Evolutionary conservation across 2,329 filamentous ascomycete species (phyloP), one percentile per base, ranked within the genome.

Genomic region (Aphanoascus verrucosus): DNA sequence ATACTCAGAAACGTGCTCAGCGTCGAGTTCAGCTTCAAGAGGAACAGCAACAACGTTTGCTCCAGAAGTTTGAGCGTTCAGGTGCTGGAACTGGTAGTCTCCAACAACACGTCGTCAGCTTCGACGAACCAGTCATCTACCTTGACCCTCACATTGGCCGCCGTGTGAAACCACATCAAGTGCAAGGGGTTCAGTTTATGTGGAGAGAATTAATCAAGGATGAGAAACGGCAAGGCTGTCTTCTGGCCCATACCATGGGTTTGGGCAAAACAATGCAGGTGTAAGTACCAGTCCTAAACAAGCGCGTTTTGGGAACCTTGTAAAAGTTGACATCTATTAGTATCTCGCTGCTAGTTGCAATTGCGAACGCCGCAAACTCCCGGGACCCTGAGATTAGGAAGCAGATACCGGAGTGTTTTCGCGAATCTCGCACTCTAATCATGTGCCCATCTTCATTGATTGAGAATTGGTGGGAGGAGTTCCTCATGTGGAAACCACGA

Each of bases 251-350:
- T 65, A 88, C 86, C 0, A 95, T 95, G 89, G 90, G 90, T 1
- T 71, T 95, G 1, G 89, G 89, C 14, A 96, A 95, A 71, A 94
- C 89, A 0, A 88, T 94, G 83, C 89, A 95, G 70, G 80, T 88
- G 72, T 77, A 68, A 69, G 73, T 70, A 35, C 19, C 17, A 14
- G 12, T 19, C 23, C 23, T 4, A 28, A 28, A 28, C 23, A 28
- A 28, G 3, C 7, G 7, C 23, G 3, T 4, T 28, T 28, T 7
- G 23, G 7, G 23, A 28, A 28, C 14, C 19, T 41, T n/a, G 20
- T n/a, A n/a, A n/a, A n/a, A n/a, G n/a, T 20, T 34, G 17, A 31
- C 23, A 49, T 28, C 3, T 19, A 41, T n/a, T 42, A 77, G 75
- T 5, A 88, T 95, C 55, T 86, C 88, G 0, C 72, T 95, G n/a